Percentiles rank a stretch among this genome's conserved stretches.
These are phyloP conservation scores for Agapanthus africanus DNA, from an alignment of 106 monocot genomes.

Conservation along the genomic window DNA sequence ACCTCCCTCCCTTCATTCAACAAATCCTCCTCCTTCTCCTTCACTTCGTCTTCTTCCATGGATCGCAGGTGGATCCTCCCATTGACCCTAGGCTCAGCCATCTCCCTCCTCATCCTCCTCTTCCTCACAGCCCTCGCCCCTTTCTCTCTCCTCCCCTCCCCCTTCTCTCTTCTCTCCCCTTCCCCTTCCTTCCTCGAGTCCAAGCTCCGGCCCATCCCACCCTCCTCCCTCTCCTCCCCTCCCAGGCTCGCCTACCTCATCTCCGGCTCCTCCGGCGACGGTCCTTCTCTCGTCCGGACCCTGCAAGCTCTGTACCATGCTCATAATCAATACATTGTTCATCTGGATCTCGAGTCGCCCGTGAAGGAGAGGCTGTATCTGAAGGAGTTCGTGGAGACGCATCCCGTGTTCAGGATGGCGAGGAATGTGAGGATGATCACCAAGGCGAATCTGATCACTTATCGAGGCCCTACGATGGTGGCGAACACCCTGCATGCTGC, in stretches of 20 bases:
- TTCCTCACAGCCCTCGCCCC: conserved; percentile 18
- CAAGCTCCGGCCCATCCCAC: conserved; percentile 27
- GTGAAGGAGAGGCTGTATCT: conserved; percentile 29
- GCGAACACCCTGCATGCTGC: conserved; percentile 78
- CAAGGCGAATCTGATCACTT: conserved; percentile 61
- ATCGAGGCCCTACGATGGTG: conserved; percentile 86
- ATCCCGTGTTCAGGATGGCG: conserved; percentile 26
- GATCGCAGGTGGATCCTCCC: conserved; percentile 41
- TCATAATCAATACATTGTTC: conserved; percentile 54
- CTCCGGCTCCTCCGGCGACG: conserved; percentile 72
- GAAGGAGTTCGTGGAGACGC: conserved; percentile 18
- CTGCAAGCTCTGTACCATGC: conserved; percentile 77
- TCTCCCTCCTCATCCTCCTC: conserved; percentile 31
- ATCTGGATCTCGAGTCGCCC: conserved; percentile 55
- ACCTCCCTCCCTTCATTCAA: too few species aligned
- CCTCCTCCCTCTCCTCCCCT: conserved; percentile 11
- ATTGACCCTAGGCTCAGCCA: conserved; percentile 16
- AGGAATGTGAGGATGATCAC: conserved; percentile 64
- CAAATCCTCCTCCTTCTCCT: too few species aligned
- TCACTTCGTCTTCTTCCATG: background rate
- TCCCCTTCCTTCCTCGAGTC: conserved; percentile 51
- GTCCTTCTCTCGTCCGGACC: conserved; percentile 25
- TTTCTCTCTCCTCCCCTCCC: conserved; percentile 8
- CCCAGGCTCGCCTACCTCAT: conserved; percentile 78
- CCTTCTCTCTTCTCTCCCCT: conserved; percentile 11